A percentile compares a stretch with the other conserved stretches of the same genome.
phyloP scores from a whole-genome alignment of 2,329 filamentous ascomycete species.

The Orbilia oligospora region DNA sequence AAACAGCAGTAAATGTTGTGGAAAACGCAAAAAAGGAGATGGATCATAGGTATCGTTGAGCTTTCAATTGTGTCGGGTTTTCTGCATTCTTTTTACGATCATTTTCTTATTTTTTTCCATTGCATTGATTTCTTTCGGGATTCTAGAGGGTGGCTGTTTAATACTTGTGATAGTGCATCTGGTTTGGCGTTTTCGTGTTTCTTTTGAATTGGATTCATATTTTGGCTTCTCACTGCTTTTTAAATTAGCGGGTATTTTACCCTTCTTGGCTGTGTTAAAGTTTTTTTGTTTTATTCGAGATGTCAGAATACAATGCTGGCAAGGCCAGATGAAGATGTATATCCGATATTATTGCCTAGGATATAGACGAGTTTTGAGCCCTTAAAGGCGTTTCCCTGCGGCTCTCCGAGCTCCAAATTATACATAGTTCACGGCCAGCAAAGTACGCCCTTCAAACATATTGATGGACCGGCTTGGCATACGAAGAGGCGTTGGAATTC shows the following conservation, averaged over 20 bases:
- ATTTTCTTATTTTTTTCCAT: constrained; percentile 3
- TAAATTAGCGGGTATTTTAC: constrained; percentile 10
- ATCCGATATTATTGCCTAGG: constrained; percentile 10
- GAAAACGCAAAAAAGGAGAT: constrained; percentile 71
- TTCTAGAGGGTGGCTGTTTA: constrained; percentile 4
- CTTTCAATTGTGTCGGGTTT: not conserved
- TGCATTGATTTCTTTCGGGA: not conserved
- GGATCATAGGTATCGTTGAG: constrained; percentile 62
- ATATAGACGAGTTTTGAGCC: constrained; percentile 1
- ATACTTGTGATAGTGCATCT: constrained; percentile 22
- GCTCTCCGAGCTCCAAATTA: constrained; percentile 8
- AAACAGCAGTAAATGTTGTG: constrained; percentile 77
- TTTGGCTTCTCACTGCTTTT: not conserved
- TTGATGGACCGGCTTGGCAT: not conserved
- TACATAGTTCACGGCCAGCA: not conserved
- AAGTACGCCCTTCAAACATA: too few species aligned
- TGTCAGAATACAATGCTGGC: constrained; percentile 15
- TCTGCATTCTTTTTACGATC: not conserved
- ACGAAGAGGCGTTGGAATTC: not conserved
- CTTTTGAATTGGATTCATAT: not conserved
- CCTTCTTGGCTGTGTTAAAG: constrained; percentile 42
- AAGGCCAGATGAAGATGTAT: constrained; percentile 2
- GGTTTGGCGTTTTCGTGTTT: constrained; percentile 6
- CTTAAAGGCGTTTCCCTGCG: not conserved
- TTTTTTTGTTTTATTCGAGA: not conserved